A percentile compares a stretch with the other conserved stretches of the same genome.
Conservation (phyloP, 2,329 filamentous ascomycete genomes). For the Dryadomyces sulphureus region DNA sequence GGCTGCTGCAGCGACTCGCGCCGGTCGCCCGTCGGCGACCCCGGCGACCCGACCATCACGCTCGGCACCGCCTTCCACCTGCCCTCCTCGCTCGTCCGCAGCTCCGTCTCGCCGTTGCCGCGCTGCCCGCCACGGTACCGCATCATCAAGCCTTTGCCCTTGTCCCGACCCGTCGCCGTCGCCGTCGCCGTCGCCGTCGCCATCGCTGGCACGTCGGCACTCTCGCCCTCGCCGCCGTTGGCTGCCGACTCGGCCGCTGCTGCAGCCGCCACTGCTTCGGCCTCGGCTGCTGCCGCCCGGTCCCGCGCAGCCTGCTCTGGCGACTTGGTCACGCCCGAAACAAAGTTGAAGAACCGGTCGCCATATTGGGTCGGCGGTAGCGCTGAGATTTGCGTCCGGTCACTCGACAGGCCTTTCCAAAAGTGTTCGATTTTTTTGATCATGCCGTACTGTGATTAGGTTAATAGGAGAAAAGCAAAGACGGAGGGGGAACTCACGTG, state of each 20-base stretch:
- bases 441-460: slow-evolving; percentile 64
- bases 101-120: neutral
- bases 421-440: slow-evolving; percentile 94
- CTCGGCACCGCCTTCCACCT: neutral
- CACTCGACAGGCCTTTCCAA: slow-evolving; percentile 81
- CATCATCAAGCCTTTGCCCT: too few species aligned
- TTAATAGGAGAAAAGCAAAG: neutral
- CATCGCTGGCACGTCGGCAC: slow-evolving; percentile 13
- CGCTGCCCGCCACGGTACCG: too few species aligned
- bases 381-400: slow-evolving; percentile 79
- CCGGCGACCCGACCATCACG: neutral
- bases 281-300: slow-evolving; percentile 17
- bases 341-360: slow-evolving; percentile 86
- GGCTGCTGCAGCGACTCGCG: slow-evolving; percentile 36
- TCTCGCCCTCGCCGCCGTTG: neutral
- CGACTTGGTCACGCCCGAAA: slow-evolving; percentile 80
- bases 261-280: slow-evolving; percentile 20
- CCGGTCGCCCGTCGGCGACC: slow-evolving; percentile 20
- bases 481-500: slow-evolving; percentile 49
- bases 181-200: slow-evolving; percentile 46
- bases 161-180: slow-evolving; percentile 16
- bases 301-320: slow-evolving; percentile 55
- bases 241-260: slow-evolving; percentile 13
- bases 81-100: neutral
- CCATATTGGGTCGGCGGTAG: slow-evolving; percentile 84